Evolutionary conservation across 768 basidiomycete species (phyloP).

Genomic region (Tubosaeta sp.): DNA sequence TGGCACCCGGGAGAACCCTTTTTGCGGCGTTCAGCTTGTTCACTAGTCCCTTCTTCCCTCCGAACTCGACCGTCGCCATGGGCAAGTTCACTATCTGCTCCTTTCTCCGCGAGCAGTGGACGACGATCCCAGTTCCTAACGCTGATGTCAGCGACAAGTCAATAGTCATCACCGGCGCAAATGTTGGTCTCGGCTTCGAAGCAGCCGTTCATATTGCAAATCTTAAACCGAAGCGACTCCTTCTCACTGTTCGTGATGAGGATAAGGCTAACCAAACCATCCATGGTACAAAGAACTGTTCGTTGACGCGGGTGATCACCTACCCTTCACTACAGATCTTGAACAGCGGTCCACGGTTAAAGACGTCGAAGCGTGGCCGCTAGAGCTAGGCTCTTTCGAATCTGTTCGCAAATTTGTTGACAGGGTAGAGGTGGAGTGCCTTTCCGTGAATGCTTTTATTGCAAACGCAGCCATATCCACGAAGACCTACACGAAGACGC

Average conservation of each 20-base stretch:
- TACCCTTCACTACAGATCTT: slow-evolving; percentile 14
- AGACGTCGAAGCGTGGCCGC: slow-evolving; percentile 27
- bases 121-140: slow-evolving; percentile 18
- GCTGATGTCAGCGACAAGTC: slow-evolving; percentile 21
- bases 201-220: slow-evolving; percentile 25
- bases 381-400: slow-evolving; percentile 32
- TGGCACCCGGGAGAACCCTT: neutral
- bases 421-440: slow-evolving; percentile 23
- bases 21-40: neutral
- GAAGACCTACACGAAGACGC: slow-evolving; percentile 21
- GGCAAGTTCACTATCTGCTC: slow-evolving; percentile 14
- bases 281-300: slow-evolving; percentile 11
- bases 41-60: neutral
- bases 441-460: slow-evolving; percentile 28
- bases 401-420: slow-evolving; percentile 32
- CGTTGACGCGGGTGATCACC: neutral
- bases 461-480: slow-evolving; percentile 27
- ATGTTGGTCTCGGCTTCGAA: slow-evolving; percentile 31
- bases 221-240: slow-evolving; percentile 20
- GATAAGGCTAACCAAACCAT: slow-evolving; percentile 16
- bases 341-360: slow-evolving; percentile 9
- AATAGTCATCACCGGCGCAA: slow-evolving; percentile 23
- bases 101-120: slow-evolving; percentile 29
- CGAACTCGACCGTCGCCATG: slow-evolving; percentile 15
- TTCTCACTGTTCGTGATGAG: slow-evolving; percentile 26